phyloP scores from a whole-genome alignment of 2,329 filamentous ascomycete genomes.

The Cryphonectria naterciae region DNA sequence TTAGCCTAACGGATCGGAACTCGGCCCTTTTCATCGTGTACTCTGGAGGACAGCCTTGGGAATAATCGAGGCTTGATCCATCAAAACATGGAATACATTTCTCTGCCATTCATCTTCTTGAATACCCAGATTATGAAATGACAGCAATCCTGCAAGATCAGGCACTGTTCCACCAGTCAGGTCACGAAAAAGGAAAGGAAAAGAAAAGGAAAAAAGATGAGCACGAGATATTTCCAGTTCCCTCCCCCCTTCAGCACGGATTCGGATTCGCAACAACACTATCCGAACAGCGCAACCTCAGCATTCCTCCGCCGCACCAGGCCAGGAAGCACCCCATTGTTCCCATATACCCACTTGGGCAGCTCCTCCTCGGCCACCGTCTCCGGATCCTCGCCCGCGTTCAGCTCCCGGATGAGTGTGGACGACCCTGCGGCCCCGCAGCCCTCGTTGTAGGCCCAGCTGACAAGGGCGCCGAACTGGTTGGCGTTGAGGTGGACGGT shows the following conservation, averaged over 20 bases:
- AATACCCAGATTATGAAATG: no score
- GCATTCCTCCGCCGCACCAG: slow-evolving; percentile 47
- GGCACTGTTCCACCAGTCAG: no score
- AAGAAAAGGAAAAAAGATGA: no score
- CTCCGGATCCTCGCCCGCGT: slow-evolving; percentile 23
- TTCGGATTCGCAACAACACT: neutral
- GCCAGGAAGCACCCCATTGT: slow-evolving; percentile 44
- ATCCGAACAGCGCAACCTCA: slow-evolving; percentile 47
- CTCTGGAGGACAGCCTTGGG: no score
- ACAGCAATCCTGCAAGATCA: no score
- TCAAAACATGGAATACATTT: no score
- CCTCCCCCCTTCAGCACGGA: neutral
- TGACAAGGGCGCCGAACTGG: slow-evolving; percentile 57
- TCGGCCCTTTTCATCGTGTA: no score
- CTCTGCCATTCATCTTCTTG: no score
- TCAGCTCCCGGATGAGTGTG: slow-evolving; percentile 38
- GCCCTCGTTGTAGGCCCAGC: slow-evolving; percentile 56
- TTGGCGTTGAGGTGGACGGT: slow-evolving; percentile 50
- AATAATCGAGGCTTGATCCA: no score
- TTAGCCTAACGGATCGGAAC: no score
- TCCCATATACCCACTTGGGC: slow-evolving; percentile 51
- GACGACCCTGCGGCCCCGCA: slow-evolving; percentile 46
- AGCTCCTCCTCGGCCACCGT: slow-evolving; percentile 50
- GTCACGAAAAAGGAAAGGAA: no score
- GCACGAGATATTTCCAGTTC: no score